Base-by-base conservation (phyloP, 1,139 yeast species). In the Yamadazyma siamensis region DNA sequence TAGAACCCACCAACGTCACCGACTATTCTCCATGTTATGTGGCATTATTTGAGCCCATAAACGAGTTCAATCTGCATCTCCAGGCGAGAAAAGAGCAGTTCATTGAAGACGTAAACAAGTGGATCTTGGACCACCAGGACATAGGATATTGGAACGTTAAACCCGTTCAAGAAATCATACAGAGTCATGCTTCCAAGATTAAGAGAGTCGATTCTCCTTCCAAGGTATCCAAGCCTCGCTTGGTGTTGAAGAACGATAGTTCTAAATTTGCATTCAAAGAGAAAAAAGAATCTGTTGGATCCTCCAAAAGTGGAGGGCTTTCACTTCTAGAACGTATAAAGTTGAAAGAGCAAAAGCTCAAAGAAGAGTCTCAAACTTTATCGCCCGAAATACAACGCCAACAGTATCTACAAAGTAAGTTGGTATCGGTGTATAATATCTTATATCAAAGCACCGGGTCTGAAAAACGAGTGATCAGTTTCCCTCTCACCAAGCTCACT, bases 81-180 rank as follows among this genome's bases (percentile, higher is more conserved):
- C 29, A 36, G 11, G 3, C 21, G 1, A 22, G 82, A 50, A 80
- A 84, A 44, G 62, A 65, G 13, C 63, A 71, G 27, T 73, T 77
- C 39, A 67, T 83, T 9, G 71, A 75, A 21, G 68, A 70, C 14
- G 70, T 87, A 33, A 80, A 87, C 19, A 47, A 60, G n/a, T 80
- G 78, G 44, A 68, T 83, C 3, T 62, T 80, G 42, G 44, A 47
- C 1, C 69, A 73, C 24, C 40, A 34, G 10, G 29, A 38, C 8
- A 22, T 34, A 13, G 36, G 36, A 4, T 28, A 26, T 29, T 29
- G 45, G 13, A 31, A 38, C 13, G 18, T 25, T 10, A 23, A 28
- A 3, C n/a, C 33, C 1, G 33, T 38, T 11, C 17, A 21, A 7
- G 39, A 38, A 1, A 20, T 43, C 6, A 32, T 45, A 4, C 23